Base-by-base conservation (phyloP, 495 filamentous ascomycete species). In the Penicillium malachiteum region DNA sequence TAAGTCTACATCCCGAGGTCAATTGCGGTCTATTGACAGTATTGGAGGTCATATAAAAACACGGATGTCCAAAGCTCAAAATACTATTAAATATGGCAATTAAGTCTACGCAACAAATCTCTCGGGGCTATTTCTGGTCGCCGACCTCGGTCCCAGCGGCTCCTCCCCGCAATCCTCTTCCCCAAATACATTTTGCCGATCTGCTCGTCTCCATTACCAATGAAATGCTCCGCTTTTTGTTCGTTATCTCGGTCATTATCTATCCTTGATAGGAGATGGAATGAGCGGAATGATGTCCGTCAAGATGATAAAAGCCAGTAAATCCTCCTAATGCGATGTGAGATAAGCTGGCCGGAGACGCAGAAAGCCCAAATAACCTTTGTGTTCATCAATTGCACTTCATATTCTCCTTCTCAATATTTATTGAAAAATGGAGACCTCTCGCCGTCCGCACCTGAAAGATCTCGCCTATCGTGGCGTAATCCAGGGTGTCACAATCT, bases 401-500 rank as follows among this genome's bases (percentile, higher is more conserved):
- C 30, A 17, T 11, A n/a, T 26, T 26, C 21, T 26, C 16, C 26
- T 31, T 33, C 32, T 8, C n/a, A 21, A 14, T 11, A 12, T 33
- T 5, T 13, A 51, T 16, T 13, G 1, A 38, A 47, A 34, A 30
- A 75, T 76, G 73, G 63, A 72, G 55, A 64, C 60, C 17, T 62
- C 46, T 14, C 64, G 49, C 45, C 59, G 63, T 13, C 64, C 70
- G 4, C 58, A 62, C 41, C 26, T 67, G 11, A 64, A 65, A 37
- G 64, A 66, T 35, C 69, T 76, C 44, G 61, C 58, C 35, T 57
- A 66, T 17, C 70, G 66, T 32, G 75, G 75, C 47, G 64, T 63
- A 48, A 64, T 78, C 34, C 62, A 71, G 35, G 75, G 75, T 34
- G 55, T 64, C 9, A 74, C 70, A 1, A 67, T 78, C 52, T 64